Evolutionary conservation across 2,329 filamentous ascomycete species (phyloP).

Genomic region (Clarireedia homoeocarpa): DNA sequence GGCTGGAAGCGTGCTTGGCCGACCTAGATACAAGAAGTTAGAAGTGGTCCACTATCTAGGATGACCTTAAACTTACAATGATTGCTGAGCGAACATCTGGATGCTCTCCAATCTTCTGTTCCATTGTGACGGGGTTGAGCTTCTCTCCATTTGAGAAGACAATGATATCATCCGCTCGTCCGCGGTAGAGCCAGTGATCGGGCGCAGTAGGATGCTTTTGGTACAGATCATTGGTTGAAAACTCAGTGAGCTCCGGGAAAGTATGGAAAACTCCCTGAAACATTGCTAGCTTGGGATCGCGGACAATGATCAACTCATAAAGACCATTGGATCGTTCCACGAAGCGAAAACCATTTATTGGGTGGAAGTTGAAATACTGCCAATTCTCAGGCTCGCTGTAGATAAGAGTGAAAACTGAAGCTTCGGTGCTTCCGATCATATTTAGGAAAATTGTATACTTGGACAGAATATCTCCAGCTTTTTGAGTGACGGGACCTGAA

Average conservation of each 20-base stretch:
- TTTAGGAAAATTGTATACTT: conserved; percentile 1
- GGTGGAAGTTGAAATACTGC: conserved; percentile 5
- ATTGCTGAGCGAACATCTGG: conserved; percentile 3
- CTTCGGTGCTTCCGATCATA: conserved; percentile 6
- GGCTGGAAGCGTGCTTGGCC: conserved; percentile 18
- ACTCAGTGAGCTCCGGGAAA: conserved; percentile 6
- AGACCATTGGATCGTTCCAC: background rate
- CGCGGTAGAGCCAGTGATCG: background rate
- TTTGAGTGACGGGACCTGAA: background rate
- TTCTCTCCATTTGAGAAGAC: conserved; percentile 37
- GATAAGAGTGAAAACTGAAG: background rate
- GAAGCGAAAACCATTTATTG: background rate
- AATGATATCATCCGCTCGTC: conserved; percentile 34
- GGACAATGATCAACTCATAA: background rate
- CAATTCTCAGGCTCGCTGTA: background rate
- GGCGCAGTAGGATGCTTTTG: background rate
- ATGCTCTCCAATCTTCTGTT: background rate
- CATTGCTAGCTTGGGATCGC: background rate
- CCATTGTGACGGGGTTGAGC: conserved; percentile 18
- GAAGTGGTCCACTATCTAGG: conserved; percentile 22
- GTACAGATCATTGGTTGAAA: conserved; percentile 1
- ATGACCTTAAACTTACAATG: background rate
- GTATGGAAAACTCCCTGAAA: conserved; percentile 7
- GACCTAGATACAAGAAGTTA: too few relatives aligned
- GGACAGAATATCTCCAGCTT: conserved; percentile 4